Percentiles rank a stretch among this genome's conserved stretches.
phyloP scores from a whole-genome alignment of 2,329 filamentous ascomycete species.

The Zymoseptoria crescenta region DNA sequence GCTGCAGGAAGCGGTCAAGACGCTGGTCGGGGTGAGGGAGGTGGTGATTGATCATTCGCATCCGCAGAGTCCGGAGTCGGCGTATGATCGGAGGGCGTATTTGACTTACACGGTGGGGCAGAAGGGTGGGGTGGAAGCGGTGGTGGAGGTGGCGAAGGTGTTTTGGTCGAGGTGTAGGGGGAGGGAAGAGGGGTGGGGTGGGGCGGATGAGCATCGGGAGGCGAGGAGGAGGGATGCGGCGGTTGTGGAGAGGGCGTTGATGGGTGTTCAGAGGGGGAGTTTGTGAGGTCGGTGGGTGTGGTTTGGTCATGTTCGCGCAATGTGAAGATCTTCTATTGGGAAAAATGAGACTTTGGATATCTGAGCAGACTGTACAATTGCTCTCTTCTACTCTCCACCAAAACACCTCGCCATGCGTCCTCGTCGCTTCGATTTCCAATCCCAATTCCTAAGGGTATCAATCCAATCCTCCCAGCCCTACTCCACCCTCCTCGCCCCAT shows the following conservation, averaged over 20 bases:
- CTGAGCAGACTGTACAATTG: background rate
- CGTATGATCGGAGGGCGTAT: background rate
- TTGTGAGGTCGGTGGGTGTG: background rate
- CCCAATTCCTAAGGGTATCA: no score
- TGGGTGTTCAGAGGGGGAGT: background rate
- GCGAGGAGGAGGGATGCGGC: background rate
- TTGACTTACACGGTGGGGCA: background rate
- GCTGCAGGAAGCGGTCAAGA: background rate
- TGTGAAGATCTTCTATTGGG: background rate
- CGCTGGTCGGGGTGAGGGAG: background rate
- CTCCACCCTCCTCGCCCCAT: background rate
- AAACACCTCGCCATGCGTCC: background rate
- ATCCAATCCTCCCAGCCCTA: background rate
- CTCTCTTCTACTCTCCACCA: background rate
- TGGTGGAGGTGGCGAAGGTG: background rate
- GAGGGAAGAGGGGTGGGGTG: background rate
- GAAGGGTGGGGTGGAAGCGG: background rate
- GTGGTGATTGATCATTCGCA: background rate
- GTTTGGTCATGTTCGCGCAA: no score
- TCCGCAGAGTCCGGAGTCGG: background rate
- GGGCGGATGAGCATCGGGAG: background rate
- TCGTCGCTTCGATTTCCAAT: background rate
- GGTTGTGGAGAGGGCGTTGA: background rate
- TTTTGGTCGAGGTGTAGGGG: background rate
- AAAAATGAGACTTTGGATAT: background rate